Evolutionary conservation across 2,329 filamentous ascomycete genomes (phyloP), one percentile per base, ranked within the genome.

Genomic region (Apiospora hydei): DNA sequence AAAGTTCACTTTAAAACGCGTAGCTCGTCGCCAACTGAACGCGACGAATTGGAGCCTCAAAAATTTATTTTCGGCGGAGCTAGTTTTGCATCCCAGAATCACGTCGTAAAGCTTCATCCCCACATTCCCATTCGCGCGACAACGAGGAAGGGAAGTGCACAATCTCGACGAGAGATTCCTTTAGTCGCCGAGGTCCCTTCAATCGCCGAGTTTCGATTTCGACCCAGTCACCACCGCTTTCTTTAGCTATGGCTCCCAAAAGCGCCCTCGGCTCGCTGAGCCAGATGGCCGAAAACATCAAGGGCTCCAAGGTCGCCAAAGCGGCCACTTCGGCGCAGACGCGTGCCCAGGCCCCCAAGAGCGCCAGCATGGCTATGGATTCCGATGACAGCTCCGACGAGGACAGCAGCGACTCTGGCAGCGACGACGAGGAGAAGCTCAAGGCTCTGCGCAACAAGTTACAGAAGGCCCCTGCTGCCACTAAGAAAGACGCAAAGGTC

Each of bases 261-360:
- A 72, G 69, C 44, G 73, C 74, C 43, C 70, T 75, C 43, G 71
- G 71, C 67, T 74, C 73, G 18, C 71, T 75, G 34, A 66, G 51
- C 68, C 74, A 72, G 44, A 78, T 80, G 77, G 73, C 73, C 46
- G 73, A 72, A 51, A 73, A 72, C 46, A 74, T 80, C 69, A 79
- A 77, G 47, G 71, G 75, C 41, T 74, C 76, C 49, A 80, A 77
- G 47, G 70, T 75, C 41, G 74, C 76, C 53, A 71, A 72, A 3
- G 64, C 70, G 69, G 72, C 75, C 2, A 43, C 53, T 11, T 67
- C 72, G 10, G 67, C 72, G 10, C 69, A 71, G 41, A 74, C 72
- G 66, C 66, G 66, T 68, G 66, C 47, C 46, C 47, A 57, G 26
- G 68, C 68, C 34, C 57, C 72, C 68, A 51, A 38, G 38, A 69